These are phyloP conservation scores for Zymoseptoria brevis DNA, from an alignment of 2,329 filamentous ascomycete species.

Conservation along the genomic window DNA sequence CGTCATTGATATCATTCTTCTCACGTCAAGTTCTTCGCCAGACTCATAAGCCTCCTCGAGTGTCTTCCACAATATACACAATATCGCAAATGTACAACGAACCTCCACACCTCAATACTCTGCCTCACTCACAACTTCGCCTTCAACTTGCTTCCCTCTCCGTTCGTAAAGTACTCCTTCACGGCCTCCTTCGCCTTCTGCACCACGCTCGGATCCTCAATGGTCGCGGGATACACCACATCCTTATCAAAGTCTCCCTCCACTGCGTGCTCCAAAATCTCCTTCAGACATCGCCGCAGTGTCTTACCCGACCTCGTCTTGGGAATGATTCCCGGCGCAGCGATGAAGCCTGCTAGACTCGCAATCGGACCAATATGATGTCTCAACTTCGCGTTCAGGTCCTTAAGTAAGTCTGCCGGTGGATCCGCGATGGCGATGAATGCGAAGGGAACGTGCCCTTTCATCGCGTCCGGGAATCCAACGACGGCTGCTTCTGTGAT, in stretches of 20 bases:
- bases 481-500: constrained; percentile 83
- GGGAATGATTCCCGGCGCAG: constrained; percentile 78
- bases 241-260: constrained; percentile 63
- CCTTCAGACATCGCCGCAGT: constrained; percentile 68
- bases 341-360: constrained; percentile 74
- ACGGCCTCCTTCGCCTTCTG: constrained; percentile 65
- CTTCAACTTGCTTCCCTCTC: constrained; percentile 26
- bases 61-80: constrained; percentile 12
- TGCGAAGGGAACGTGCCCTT: constrained; percentile 86
- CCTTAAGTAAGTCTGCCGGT: constrained; percentile 43
- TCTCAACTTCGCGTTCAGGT: constrained; percentile 66
- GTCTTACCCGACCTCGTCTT: constrained; percentile 93
- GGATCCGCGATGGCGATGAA: constrained; percentile 63
- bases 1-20: background rate
- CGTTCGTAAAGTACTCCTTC: constrained; percentile 61
- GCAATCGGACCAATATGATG: constrained; percentile 83
- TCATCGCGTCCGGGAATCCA: constrained; percentile 74
- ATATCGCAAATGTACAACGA: too few species aligned
- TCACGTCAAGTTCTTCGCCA: background rate
- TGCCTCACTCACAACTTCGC: constrained; percentile 24
- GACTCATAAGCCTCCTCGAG: background rate
- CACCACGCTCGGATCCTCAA: constrained; percentile 72
- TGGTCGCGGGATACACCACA: constrained; percentile 71
- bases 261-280: constrained; percentile 75
- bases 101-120: too few species aligned